Conservation (phyloP, 1,139 yeast species). For the Saccharomyces hybrid region DNA sequence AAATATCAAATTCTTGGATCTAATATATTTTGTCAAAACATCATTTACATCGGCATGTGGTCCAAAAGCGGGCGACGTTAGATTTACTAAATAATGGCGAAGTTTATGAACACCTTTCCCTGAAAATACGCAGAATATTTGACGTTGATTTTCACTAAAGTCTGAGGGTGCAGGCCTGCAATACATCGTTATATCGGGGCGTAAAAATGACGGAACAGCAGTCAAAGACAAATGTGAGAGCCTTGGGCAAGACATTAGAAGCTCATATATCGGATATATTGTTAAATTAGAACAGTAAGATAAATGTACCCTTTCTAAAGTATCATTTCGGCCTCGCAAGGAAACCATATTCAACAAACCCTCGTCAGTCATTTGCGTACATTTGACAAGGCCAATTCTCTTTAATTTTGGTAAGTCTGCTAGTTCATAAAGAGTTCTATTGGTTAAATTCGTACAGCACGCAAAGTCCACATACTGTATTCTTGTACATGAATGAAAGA, state of each 20-base stretch:
- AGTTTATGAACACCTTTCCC: conserved; percentile 79
- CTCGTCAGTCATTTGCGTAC: conserved; percentile 78
- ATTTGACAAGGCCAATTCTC: conserved; percentile 89
- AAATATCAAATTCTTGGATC: conserved; percentile 22
- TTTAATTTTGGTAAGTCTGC: conserved; percentile 73
- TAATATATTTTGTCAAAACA: conserved; percentile 26
- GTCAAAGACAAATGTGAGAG: conserved; percentile 83
- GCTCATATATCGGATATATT: conserved; percentile 58
- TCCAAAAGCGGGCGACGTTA: conserved; percentile 31
- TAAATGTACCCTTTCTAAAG: conserved; percentile 84
- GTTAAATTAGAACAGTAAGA: conserved; percentile 84
- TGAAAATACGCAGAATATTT: conserved; percentile 85
- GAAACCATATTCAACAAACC: conserved; percentile 75
- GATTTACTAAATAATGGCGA: conserved; percentile 49
- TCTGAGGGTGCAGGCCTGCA: conserved; percentile 96
- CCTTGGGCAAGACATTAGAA: conserved; percentile 74
- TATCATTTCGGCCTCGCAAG: conserved; percentile 62
- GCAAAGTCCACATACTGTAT: conserved; percentile 92
- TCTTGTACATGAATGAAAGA: conserved; percentile 74
- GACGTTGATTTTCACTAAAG: conserved; percentile 78
- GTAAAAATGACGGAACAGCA: conserved; percentile 80
- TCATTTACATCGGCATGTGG: conserved; percentile 30
- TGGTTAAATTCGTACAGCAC: conserved; percentile 85
- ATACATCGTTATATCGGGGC: conserved; percentile 76
- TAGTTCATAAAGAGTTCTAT: conserved; percentile 70